A percentile compares a stretch with the other conserved stretches of the same genome.
Conservation (phyloP, 148 eudicot species). For the Gaultheria prostrata region DNA sequence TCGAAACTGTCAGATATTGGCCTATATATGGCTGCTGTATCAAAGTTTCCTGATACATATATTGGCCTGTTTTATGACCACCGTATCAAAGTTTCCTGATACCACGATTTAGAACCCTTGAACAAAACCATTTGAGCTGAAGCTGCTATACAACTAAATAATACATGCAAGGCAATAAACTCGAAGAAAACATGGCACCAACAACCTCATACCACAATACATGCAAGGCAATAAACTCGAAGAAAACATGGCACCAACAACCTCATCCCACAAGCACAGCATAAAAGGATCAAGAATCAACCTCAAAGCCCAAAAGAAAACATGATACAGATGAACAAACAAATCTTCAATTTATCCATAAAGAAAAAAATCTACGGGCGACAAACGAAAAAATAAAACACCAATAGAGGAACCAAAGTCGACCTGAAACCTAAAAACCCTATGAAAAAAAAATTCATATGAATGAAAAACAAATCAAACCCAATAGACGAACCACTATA, state of each 20-base stretch:
- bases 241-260: too few relatives aligned
- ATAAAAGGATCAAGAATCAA: not conserved
- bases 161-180: not conserved
- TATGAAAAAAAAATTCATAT: not conserved
- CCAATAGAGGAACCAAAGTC: not conserved
- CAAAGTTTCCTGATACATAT: not conserved
- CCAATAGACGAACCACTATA: not conserved
- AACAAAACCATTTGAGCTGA: not conserved
- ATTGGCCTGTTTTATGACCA: too few relatives aligned
- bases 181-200: not conserved
- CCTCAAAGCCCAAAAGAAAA: not conserved
- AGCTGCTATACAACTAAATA: not conserved
- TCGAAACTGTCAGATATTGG: not conserved
- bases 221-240: too few relatives aligned
- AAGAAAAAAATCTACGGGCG: not conserved
- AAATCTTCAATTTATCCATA: not conserved
- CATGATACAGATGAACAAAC: not conserved
- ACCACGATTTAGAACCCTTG: not conserved
- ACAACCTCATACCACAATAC: not conserved
- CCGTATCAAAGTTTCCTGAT: not conserved
- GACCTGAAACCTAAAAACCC: not conserved
- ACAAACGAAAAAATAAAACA: not conserved
- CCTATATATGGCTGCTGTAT: too few relatives aligned
- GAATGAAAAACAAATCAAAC: not conserved
- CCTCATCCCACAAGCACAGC: not conserved